These are phyloP conservation scores for Diutina ranongensis DNA, from an alignment of 1,139 yeast species.

Conservation along the genomic window DNA sequence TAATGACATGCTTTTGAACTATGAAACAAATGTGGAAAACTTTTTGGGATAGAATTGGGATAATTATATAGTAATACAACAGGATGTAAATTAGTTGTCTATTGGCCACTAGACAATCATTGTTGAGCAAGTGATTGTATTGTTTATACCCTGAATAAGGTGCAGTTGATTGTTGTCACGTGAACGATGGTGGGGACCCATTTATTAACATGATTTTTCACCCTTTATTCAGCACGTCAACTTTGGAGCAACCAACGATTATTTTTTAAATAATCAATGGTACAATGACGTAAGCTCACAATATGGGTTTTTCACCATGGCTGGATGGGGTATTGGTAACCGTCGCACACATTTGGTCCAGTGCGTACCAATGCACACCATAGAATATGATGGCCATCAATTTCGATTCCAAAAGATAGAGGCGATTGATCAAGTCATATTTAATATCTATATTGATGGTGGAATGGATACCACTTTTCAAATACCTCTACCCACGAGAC, in stretches of 20 bases:
- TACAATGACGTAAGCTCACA: no score
- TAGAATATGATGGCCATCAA: background rate
- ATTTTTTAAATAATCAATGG: no score
- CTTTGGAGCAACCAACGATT: no score
- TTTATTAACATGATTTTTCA: no score
- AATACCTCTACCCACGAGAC: conserved; percentile 26
- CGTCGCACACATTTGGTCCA: background rate
- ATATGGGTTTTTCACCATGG: no score
- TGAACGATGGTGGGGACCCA: no score
- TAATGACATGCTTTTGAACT: conserved; percentile 1
- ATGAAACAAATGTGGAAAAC: conserved; percentile 2
- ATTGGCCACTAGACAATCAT: no score
- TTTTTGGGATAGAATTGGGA: background rate
- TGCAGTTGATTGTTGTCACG: no score
- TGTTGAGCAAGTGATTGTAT: no score
- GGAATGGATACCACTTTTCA: conserved; percentile 32
- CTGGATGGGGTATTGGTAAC: no score
- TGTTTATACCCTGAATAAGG: no score
- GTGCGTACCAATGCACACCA: background rate
- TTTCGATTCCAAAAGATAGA: conserved; percentile 13
- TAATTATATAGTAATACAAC: background rate
- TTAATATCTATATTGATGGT: conserved; percentile 28
- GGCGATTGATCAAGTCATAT: conserved; percentile 21
- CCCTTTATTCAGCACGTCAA: no score
- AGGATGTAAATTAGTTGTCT: background rate